Percentiles rank a stretch among this genome's conserved stretches.
Conservation (phyloP, 1,284 basidiomycete genomes). For the Marasmius oreades region DNA sequence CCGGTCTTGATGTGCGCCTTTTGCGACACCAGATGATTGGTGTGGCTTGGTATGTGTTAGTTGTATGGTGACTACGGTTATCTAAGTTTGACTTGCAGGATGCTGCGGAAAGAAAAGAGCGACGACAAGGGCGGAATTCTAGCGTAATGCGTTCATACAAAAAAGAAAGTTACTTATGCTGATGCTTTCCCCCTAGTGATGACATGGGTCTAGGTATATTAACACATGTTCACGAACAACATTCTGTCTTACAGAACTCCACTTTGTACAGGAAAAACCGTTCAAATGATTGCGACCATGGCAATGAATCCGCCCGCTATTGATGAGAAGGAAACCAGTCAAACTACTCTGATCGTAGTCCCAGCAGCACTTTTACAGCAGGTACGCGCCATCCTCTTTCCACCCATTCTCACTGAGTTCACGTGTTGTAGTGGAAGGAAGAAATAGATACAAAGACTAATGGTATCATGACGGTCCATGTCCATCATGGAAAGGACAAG, state of each 20-base stretch:
- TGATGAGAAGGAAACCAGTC: conserved; percentile 35
- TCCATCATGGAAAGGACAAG: conserved; percentile 68
- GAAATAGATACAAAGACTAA: conserved; percentile 64
- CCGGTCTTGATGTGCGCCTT: conserved; percentile 62
- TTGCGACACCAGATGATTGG: conserved; percentile 73
- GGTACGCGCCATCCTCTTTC: conserved; percentile 26
- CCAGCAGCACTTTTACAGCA: conserved; percentile 68
- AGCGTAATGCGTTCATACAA: conserved; percentile 45
- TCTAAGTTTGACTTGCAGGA: conserved; percentile 38
- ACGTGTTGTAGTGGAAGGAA: conserved; percentile 57
- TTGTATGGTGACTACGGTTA: conserved; percentile 9
- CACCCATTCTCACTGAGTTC: neutral
- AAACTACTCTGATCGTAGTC: conserved; percentile 62
- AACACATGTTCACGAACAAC: neutral
- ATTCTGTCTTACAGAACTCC: neutral
- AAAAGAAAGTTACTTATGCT: conserved; percentile 7
- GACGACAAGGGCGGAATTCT: conserved; percentile 67
- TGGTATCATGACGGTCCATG: conserved; percentile 56
- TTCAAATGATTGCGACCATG: conserved; percentile 75
- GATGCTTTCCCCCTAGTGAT: conserved; percentile 45
- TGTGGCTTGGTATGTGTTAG: conserved; percentile 52
- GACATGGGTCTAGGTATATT: conserved; percentile 82
- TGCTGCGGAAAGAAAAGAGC: conserved; percentile 53
- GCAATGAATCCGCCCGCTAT: conserved; percentile 48
- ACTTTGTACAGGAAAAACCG: conserved; percentile 48